Evolutionary conservation across 2,329 filamentous ascomycete species (phyloP), one percentile per base, ranked within the genome.

Genomic region (Fusarium sp.): DNA sequence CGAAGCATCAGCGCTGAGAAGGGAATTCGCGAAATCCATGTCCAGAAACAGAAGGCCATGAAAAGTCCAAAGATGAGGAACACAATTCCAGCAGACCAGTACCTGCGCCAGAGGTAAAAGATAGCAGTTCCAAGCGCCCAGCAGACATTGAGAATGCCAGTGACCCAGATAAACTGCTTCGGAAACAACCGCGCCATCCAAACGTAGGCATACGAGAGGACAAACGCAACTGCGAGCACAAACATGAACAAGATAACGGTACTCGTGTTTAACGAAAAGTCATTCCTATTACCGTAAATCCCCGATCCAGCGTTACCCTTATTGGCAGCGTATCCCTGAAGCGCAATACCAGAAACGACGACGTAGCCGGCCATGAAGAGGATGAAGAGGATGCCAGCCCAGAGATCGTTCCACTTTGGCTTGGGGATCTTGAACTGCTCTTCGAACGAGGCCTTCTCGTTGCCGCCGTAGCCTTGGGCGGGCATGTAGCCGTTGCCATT

Each of bases 121-220:
- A 96, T 91, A 15, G 94, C 94, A 0, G 94, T 97, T 3, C 89
- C 95, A n/a, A 98, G 85, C 2, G 94, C 94, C 77, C 94, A 92
- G 62, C 92, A 84, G 77, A 98, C 93, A 82, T 98, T 97, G 64
- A 97, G 86, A 58, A 98, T 96, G 18, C 94, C 94, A 1, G 95
- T 97, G 44, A 95, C 89, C 94, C 94, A 98, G 80, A 98, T 97
- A 76, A 98, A 95, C 79, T 94, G 90, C 83, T 96, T 97, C 7
- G 95, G 95, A 74, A 96, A 96, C 52, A 89, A 84, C 63, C 94
- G 90, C 12, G 94, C 93, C 5, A 91, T 82, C 82, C 90, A 90
- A 77, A 98, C 90, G 81, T 98, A 98, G 28, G 84, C 86, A 79
- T 90, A 93, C 41, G 93, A 95, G 47, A 98, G 85, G 4, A 94